Conservation (phyloP, 2,329 filamentous ascomycete genomes). For the Hymenoscyphus infarciens region DNA sequence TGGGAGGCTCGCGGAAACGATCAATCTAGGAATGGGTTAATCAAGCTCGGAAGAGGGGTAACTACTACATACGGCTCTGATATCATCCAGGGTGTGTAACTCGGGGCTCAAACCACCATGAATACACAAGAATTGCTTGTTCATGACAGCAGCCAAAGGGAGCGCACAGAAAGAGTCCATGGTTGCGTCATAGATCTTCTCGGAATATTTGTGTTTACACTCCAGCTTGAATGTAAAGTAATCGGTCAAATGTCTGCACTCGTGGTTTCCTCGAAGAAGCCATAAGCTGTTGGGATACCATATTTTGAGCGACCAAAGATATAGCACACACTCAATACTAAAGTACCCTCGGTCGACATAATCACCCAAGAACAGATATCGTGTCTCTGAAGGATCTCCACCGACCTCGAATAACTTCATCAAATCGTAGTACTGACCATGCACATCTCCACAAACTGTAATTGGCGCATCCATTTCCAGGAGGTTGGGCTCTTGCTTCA, state of each 20-base stretch:
- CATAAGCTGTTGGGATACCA: slow-evolving; percentile 98
- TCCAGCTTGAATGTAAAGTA: slow-evolving; percentile 99
- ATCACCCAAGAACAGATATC: slow-evolving; percentile 95
- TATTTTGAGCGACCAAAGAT: slow-evolving; percentile 97
- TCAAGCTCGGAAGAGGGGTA: no score
- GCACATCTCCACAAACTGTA: slow-evolving; percentile 96
- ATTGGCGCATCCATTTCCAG: slow-evolving; percentile 99
- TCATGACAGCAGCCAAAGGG: slow-evolving; percentile 95
- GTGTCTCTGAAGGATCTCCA: slow-evolving; percentile 90
- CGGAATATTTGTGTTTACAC: slow-evolving; percentile 99
- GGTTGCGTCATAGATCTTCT: slow-evolving; percentile 92
- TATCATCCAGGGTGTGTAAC: slow-evolving; percentile 89
- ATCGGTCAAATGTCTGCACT: slow-evolving; percentile 97
- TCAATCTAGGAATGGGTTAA: slow-evolving; percentile 66
- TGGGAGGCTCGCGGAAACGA: slow-evolving; percentile 94
- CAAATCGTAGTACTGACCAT: slow-evolving; percentile 97
- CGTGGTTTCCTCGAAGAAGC: slow-evolving; percentile 96
- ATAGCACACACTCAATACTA: slow-evolving; percentile 97
- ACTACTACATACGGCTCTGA: slow-evolving; percentile 83
- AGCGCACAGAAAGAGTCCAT: slow-evolving; percentile 97
- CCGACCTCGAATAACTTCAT: slow-evolving; percentile 99
- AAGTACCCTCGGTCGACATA: slow-evolving; percentile 99
- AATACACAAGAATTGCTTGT: slow-evolving; percentile 99
- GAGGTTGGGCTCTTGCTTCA: slow-evolving; percentile 88
- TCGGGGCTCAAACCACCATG: slow-evolving; percentile 95